Evolutionary conservation across 345 rosid species (phyloP), one percentile per base, ranked within the genome.

Genomic region (Gossypium australe): DNA sequence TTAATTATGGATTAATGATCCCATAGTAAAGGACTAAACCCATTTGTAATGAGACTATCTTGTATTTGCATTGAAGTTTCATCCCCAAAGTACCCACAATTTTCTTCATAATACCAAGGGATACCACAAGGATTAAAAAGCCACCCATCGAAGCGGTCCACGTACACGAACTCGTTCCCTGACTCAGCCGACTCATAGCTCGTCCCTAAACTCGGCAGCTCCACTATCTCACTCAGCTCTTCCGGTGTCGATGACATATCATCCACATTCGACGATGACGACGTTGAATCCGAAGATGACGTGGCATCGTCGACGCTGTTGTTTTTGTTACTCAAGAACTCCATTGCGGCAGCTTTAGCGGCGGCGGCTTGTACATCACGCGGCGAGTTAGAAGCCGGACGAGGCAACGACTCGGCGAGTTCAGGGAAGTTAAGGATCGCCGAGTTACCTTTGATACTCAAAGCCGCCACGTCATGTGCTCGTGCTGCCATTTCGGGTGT

Each of bases 161-260:
- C 84, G 59, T 81, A 86, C 53, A 87, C 85, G 17, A 89, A 88
- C 77, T 93, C 93, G 79, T 72, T 85, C 81, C 85, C 70, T 3
- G 82, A 76, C 82, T 84, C 87, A 22, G 76, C 67, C 60, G 79
- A 79, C 29, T 84, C 84, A 72, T 82, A 80, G 79, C 82, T 82
- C 85, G 90, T 63, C 10, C 85, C 94, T 11, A 94, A 75, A 60
- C 85, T 89, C 70, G 98, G 97, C 51, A 94, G 71, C 92, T 94
- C 78, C 17, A 94, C 96, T 77, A 94, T 90, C 86, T 91, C 89
- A n/a, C 89, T 85, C 56, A 92, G 87, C 71, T 92, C 92, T 47
- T 89, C 94, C 14, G 89, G 88, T 2, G 90, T 85, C 8, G 90
- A 34, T 34, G 41, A 81, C 71, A 72, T 83, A 78, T 88, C 85